phyloP scores from a whole-genome alignment of 2,329 filamentous ascomycete genomes.

The Metarhizium anisopliae region DNA sequence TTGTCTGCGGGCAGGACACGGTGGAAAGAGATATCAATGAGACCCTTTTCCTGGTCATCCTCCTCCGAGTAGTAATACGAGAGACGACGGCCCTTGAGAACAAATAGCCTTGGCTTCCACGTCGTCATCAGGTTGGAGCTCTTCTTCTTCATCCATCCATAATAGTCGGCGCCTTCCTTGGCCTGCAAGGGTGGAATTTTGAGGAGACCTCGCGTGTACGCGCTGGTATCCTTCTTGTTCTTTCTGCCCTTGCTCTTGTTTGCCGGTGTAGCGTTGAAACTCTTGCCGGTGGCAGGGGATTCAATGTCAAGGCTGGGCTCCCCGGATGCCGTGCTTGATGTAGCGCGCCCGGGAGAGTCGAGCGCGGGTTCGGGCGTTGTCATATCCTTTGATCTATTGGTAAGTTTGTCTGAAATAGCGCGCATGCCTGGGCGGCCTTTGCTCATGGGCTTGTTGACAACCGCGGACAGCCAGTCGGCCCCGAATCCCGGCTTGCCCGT shows the following conservation, averaged over 20 bases:
- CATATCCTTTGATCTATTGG: constrained; percentile 45
- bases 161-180: constrained; percentile 81
- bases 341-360: constrained; percentile 64
- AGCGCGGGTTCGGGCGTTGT: constrained; percentile 43
- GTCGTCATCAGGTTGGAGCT: constrained; percentile 93
- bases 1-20: constrained; percentile 92
- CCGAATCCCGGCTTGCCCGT: constrained; percentile 34
- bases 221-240: constrained; percentile 89
- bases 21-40: constrained; percentile 97
- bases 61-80: constrained; percentile 95
- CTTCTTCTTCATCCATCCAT: constrained; percentile 99
- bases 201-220: constrained; percentile 78
- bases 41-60: constrained; percentile 84
- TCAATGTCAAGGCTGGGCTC: constrained; percentile 71
- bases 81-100: constrained; percentile 80
- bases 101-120: constrained; percentile 95
- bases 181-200: constrained; percentile 77
- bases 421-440: constrained; percentile 59
- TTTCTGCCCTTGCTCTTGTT: constrained; percentile 53
- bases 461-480: constrained; percentile 45
- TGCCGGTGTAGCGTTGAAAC: constrained; percentile 38
- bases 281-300: constrained; percentile 56
- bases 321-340: constrained; percentile 60
- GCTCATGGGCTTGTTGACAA: constrained; percentile 40
- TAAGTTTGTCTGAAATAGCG: constrained; percentile 72